phyloP scores from a whole-genome alignment of 2,329 filamentous ascomycete genomes.

The Tolypocladium sp. region DNA sequence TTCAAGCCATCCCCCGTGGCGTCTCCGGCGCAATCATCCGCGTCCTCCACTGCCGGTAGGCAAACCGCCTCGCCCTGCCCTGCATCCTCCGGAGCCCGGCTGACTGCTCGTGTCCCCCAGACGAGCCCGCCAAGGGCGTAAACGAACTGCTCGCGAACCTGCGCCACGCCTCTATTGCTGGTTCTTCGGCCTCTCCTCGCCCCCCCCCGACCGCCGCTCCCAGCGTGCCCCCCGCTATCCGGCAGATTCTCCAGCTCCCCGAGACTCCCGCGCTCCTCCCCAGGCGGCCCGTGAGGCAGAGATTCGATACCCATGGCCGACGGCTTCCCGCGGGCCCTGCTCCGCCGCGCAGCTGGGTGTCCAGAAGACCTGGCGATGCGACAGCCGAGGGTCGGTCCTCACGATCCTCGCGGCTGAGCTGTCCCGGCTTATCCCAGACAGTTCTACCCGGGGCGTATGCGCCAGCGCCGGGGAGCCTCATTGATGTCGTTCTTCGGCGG shows the following conservation, averaged over 20 bases:
- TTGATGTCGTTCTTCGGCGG: conserved; percentile 39
- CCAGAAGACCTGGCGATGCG: conserved; percentile 13
- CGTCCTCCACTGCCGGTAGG: conserved; percentile 18
- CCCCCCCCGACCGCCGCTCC: conserved; percentile 26
- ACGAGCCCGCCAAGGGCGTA: conserved; percentile 32
- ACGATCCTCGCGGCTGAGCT: conserved; percentile 10
- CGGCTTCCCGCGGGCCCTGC: conserved; percentile 49
- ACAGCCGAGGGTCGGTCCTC: conserved; percentile 4
- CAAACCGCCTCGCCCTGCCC: background rate
- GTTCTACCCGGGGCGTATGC: conserved; percentile 35
- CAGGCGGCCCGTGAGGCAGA: conserved; percentile 30
- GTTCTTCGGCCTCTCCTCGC: conserved; percentile 12
- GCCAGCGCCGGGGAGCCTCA: conserved; percentile 37
- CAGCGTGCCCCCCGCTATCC: conserved; percentile 51
- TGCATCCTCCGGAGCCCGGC: background rate
- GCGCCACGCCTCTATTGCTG: conserved; percentile 33
- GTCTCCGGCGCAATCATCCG: conserved; percentile 25
- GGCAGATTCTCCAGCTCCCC: conserved; percentile 49
- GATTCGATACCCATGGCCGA: conserved; percentile 37
- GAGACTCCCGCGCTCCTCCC: conserved; percentile 44
- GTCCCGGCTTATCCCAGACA: conserved; percentile 9
- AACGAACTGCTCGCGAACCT: conserved; percentile 52
- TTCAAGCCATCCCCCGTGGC: conserved; percentile 51
- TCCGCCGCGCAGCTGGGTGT: conserved; percentile 47
- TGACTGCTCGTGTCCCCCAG: conserved; percentile 8